Base-by-base conservation (phyloP, 257 asterid species). In the Solanum bukasovii region DNA sequence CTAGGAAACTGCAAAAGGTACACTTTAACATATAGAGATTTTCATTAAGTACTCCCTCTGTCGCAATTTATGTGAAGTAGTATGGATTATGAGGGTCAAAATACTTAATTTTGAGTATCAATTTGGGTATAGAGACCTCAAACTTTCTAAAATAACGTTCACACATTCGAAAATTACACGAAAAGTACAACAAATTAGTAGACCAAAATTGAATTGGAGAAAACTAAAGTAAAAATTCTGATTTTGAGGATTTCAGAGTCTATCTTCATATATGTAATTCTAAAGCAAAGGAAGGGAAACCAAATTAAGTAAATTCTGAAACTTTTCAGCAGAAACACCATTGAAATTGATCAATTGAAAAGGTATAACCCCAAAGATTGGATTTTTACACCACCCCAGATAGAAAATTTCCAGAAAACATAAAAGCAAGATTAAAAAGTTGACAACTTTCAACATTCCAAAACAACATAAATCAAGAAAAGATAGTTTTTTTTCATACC, bases 401-500 rank as follows among this genome's bases (percentile, higher is more conserved):
- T 29, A 29, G 29, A 38, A n/a, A 40, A 77, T 40, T 77, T 20
- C 13, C 33, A 37, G 0, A 35, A 37, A 74, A 85, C 42, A 37
- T 37, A 20, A 85, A 1, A 37, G 27, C 87, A 79, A 34, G 11
- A 73, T 16, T 29, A 11, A 56, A 59, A 63, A 78, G 25, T 34
- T n/a, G 27, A 37, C 18, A 65, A 23, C 67, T 21, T 37, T 78
- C 38, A 88, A 87, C 67, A 44, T 63, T 40, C 85, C 52, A 27
- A 81, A 9, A 27, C 63, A 81, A 44, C 16, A 27, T 8, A 8
- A 79, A 14, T 81, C 16, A 46, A 70, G 38, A 25, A 46, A 65
- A 34, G 12, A 89, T 5, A 68, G 59, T 27, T 88, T 72, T 20
- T 73, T 23, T 63, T 73, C 20, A 49, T 93, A 97, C 99, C 99